Base-by-base conservation (phyloP, 805 yeast genomes). In the Pichia sporocuriosa region DNA sequence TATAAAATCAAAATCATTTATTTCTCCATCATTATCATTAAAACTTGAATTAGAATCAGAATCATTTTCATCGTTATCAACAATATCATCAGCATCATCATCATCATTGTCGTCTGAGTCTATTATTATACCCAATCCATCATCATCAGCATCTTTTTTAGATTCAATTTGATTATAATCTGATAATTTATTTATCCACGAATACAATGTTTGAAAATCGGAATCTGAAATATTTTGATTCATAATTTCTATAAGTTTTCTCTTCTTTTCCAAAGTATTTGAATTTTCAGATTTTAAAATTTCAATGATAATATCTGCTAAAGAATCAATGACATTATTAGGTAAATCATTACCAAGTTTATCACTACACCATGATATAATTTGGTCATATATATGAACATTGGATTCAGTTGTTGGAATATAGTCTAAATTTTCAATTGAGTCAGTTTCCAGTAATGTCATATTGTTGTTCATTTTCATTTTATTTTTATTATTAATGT, bases 281-380 rank as follows among this genome's bases (percentile, higher is more conserved):
- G 61, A 43, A 1, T 59, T 64, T 2, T 69, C 77, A 38, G 68
- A 66, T 50, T 74, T 78, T 45, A 83, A 52, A 1, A 72, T 60
- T 47, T 74, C 81, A 30, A 85, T 51, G 0, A 80, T 55, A 4
- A 80, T 65, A 56, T 84, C 93, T 2, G 86, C 76, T 4, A 88
- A 84, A 3, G 93, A 81, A 17, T 78, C 57, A 2, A 87, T 69
- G 2, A 79, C 74, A 32, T 78, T 84, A 42, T 83, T 87, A 8
- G 89, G 76, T n/a, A 84, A 75, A 57, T 88, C 97, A 37, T 68
- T 69, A 11, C 81, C 83, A 30, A 84, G 61, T 15, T 68, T 65
- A 3, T 63, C 57, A 6, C 73, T 68, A 4, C 84, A 74, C 77
- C 84, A 77, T 0, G 73, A 58, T 45, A 82, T 61, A n/a, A 87